Base-by-base conservation (phyloP, 179 eudicot species). In the Dionaea muscipula region DNA sequence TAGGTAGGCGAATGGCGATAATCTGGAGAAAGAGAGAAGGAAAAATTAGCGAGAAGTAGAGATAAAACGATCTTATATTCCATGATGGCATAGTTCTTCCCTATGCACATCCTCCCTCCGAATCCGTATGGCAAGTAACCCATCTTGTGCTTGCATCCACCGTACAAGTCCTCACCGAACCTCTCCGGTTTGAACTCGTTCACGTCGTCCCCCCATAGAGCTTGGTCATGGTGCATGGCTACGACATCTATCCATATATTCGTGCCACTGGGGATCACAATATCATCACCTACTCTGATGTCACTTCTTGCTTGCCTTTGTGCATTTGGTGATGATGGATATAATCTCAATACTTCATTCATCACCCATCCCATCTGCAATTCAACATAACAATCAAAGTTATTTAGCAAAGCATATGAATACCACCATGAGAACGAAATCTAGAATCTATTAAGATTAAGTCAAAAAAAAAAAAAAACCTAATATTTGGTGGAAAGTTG, bases 361-460 rank as follows among this genome's bases (percentile, higher is more conserved):
- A 86, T 72, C 59, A 91, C 95, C 95, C 95, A 91, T 50, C 95
- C 91, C 98, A 91, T 91, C 98, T 90, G 78, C 70, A 63, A 22
- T 5, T 22, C n/a, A 7, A 41, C 20, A 41, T n/a, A n/a, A n/a
- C n/a, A n/a, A n/a, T n/a, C n/a, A n/a, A n/a, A n/a, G n/a, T n/a
- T n/a, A n/a, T n/a, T n/a, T n/a, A n/a, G n/a, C n/a, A n/a, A n/a
- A n/a, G n/a, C n/a, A n/a, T n/a, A n/a, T n/a, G n/a, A n/a, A n/a
- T n/a, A n/a, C n/a, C n/a, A n/a, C n/a, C n/a, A n/a, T n/a, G n/a
- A n/a, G n/a, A n/a, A n/a, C n/a, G n/a, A n/a, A n/a, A n/a, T n/a
- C n/a, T n/a, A n/a, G n/a, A n/a, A n/a, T n/a, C n/a, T n/a, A n/a
- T n/a, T n/a, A n/a, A n/a, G n/a, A n/a, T n/a, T n/a, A n/a, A n/a